Conservation (phyloP, 441 rosid genomes). For the Eutrema salsugineum region DNA sequence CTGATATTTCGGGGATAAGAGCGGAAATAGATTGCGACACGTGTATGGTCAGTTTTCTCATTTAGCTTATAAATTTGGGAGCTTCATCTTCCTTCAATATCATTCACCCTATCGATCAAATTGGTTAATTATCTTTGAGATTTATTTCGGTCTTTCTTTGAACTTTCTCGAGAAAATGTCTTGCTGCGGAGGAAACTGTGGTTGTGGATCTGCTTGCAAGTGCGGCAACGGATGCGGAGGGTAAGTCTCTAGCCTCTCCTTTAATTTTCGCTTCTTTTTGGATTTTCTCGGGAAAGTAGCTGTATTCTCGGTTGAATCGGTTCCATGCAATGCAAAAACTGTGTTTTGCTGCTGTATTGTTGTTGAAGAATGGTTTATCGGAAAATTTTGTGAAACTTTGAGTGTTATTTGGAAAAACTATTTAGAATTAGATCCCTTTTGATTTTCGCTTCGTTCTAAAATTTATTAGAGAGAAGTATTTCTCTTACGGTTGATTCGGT, state of each 20-base stretch:
- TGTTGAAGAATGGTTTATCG: neutral
- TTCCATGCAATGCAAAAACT: constrained; percentile 2
- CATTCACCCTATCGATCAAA: neutral
- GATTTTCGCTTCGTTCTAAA: neutral
- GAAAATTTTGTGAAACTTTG: neutral
- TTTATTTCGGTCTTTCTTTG: neutral
- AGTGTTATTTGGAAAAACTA: neutral
- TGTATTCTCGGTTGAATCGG: neutral
- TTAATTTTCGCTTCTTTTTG: neutral
- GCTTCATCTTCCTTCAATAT: neutral
- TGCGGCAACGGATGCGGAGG: constrained; percentile 38
- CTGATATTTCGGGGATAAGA: constrained; percentile 22
- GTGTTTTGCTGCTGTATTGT: neutral
- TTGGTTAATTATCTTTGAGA: neutral
- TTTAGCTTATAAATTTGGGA: constrained; percentile 7
- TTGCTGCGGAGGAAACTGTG: constrained; percentile 38
- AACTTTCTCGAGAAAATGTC: constrained; percentile 25
- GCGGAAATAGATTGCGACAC: constrained; percentile 7
- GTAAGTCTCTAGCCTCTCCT: neutral
- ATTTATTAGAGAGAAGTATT: neutral
- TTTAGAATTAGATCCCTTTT: neutral
- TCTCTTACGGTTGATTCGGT: neutral
- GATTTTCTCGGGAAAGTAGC: neutral
- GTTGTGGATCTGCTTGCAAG: constrained; percentile 40
- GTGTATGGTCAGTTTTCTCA: constrained; percentile 17